phyloP scores from a whole-genome alignment of 2,329 filamentous ascomycete genomes.

The Aspergillus sp. region DNA sequence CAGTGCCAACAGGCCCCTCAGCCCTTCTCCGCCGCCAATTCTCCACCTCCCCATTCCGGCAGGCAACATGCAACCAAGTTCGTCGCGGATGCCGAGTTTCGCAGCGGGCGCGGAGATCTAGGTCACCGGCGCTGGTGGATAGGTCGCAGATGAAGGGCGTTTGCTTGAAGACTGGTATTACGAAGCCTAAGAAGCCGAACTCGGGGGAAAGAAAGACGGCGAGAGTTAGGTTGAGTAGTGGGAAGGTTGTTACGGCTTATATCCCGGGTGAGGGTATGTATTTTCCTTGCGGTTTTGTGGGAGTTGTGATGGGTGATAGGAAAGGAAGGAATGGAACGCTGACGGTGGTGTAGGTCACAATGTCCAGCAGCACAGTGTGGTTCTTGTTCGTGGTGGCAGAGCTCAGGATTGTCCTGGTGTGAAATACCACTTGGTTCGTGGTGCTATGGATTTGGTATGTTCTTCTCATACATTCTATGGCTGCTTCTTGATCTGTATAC shows the following conservation, averaged over 20 bases:
- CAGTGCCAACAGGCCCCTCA: slow-evolving; percentile 13
- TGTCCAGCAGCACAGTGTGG: slow-evolving; percentile 97
- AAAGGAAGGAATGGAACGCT: background rate
- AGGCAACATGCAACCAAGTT: slow-evolving; percentile 67
- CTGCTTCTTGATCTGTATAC: background rate
- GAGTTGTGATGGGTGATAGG: background rate
- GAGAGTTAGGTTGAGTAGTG: slow-evolving; percentile 79
- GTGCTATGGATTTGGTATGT: slow-evolving; percentile 85
- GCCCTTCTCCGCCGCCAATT: slow-evolving; percentile 39
- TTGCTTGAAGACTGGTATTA: slow-evolving; percentile 86
- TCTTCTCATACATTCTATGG: background rate
- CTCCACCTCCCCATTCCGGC: slow-evolving; percentile 50
- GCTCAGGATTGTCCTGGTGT: slow-evolving; percentile 98
- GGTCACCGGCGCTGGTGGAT: slow-evolving; percentile 73
- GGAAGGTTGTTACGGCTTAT: slow-evolving; percentile 82
- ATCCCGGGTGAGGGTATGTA: slow-evolving; percentile 77
- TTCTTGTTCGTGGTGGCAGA: slow-evolving; percentile 86
- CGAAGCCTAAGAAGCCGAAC: slow-evolving; percentile 97
- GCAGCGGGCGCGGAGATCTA: slow-evolving; percentile 75
- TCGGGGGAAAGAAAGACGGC: slow-evolving; percentile 95
- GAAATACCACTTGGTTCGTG: slow-evolving; percentile 86
- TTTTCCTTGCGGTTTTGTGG: background rate
- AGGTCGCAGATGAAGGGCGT: slow-evolving; percentile 89
- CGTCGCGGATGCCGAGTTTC: slow-evolving; percentile 68
- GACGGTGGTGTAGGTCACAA: slow-evolving; percentile 62